Base-by-base conservation (phyloP, 2,329 filamentous ascomycete species). In the Mariannaea sp. region DNA sequence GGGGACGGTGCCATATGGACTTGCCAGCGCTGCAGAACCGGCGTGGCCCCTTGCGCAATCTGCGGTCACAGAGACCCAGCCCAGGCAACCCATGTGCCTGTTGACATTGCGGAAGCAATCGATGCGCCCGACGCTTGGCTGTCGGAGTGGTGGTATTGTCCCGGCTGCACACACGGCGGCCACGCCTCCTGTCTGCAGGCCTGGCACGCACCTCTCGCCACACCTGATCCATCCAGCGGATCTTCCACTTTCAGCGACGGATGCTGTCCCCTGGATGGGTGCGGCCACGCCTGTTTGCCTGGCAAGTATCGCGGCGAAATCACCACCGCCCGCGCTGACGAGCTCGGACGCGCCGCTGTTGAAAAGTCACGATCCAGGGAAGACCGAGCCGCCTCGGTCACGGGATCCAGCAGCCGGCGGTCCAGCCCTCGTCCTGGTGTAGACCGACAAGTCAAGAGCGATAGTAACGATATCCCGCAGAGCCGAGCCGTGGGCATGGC, bases 221-320 rank as follows among this genome's bases (percentile, higher is more conserved):
- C 41, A 2, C 61, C 26, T 14, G 59, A 65, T 22, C 52, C 52
- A 7, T 24, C 58, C 4, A 54, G 56, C 4, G 56, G 58, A 1
- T 58, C 66, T 1, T 56, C 61, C 24, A 70, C 71, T 17, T 74
- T 68, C 58, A 79, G 78, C 26, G 81, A 79, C 41, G 84, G 84
- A 0, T 85, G 79, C 67, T 87, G 84, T 58, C 84, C 84, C 2
- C 70, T 85, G n/a, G 83, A 86, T 56, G 84, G 84, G 0, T 87
- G 84, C 64, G 80, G 83, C 3, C 84, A 87, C 61, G 81, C 81
- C 22, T 87, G 84, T 56, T 74, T 87, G 0, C 82, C 83, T 0
- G 81, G 82, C 0, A 73, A 72, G 29, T 85, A 82, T 70, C 76
- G 80, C 4, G 73, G 78, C 6, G 80, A 83, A 59, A 74, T 66